phyloP scores from a whole-genome alignment of 129 eudicot species.

The Logfia minima region DNA sequence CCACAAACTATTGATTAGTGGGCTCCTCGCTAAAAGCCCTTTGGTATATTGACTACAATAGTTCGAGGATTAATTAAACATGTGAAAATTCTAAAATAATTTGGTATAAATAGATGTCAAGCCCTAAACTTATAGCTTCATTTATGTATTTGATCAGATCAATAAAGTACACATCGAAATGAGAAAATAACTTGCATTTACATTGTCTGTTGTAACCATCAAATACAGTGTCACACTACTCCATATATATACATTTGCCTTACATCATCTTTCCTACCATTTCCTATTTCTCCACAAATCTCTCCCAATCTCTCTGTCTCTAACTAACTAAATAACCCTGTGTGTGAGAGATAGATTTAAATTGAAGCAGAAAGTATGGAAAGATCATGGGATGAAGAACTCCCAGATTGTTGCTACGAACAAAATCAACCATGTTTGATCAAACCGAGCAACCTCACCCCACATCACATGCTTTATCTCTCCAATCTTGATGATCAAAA shows the following conservation, averaged over 20 bases:
- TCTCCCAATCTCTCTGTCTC: constrained; percentile 28
- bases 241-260: neutral
- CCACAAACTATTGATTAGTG: too few species aligned
- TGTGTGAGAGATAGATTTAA: constrained; percentile 1
- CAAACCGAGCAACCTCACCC: constrained; percentile 66
- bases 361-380: constrained; percentile 39
- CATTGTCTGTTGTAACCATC: too few species aligned
- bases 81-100: too few species aligned
- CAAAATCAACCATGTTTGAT: constrained; percentile 56
- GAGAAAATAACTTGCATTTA: too few species aligned
- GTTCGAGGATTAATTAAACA: too few species aligned
- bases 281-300: constrained; percentile 33
- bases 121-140: too few species aligned
- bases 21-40: too few species aligned
- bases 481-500: constrained; percentile 95
- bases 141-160: too few species aligned
- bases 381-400: constrained; percentile 48
- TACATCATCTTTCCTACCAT: constrained; percentile 16
- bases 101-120: too few species aligned
- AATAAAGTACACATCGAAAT: too few species aligned
- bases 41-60: too few species aligned
- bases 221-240: neutral
- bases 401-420: constrained; percentile 72
- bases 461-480: constrained; percentile 63
- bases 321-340: constrained; percentile 5